Evolutionary conservation across 2,329 filamentous ascomycete species (phyloP).

Genomic region (Pyricularia sp.): DNA sequence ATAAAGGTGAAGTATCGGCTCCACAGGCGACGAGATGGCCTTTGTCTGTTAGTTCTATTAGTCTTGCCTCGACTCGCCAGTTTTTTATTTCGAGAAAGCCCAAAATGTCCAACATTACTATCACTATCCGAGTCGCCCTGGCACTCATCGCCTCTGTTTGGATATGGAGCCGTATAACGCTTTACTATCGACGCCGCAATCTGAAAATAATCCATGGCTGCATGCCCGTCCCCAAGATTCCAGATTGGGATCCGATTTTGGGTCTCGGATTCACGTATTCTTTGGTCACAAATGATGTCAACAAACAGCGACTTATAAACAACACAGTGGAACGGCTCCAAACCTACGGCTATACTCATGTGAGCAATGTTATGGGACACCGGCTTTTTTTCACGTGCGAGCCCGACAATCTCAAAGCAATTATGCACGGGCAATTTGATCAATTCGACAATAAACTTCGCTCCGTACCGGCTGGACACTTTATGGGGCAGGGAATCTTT

Average conservation of each 20-base stretch:
- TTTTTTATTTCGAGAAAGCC: too few relatives aligned
- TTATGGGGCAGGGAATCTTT: background rate
- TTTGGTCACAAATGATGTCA: conserved; percentile 17
- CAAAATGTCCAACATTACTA: too few relatives aligned
- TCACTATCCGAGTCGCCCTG: too few relatives aligned
- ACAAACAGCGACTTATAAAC: background rate
- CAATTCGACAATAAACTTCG: background rate
- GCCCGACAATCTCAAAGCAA: background rate
- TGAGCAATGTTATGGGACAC: background rate
- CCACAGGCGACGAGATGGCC: too few relatives aligned
- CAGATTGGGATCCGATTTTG: conserved; percentile 44
- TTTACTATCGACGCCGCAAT: background rate
- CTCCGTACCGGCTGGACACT: background rate
- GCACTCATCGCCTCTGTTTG: background rate
- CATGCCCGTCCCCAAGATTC: conserved; percentile 11
- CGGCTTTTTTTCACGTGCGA: background rate
- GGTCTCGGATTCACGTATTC: conserved; percentile 38
- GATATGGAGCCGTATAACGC: background rate
- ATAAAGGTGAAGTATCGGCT: too few relatives aligned
- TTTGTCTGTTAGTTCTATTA: too few relatives aligned
- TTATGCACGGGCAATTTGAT: background rate
- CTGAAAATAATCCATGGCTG: background rate
- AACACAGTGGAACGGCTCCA: background rate
- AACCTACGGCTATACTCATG: background rate
- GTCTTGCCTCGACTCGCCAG: too few relatives aligned